Percentiles rank a stretch among this genome's conserved stretches.
Evolutionary conservation across 2,329 filamentous ascomycete genomes (phyloP).

Genomic region (Apiospora sp.): DNA sequence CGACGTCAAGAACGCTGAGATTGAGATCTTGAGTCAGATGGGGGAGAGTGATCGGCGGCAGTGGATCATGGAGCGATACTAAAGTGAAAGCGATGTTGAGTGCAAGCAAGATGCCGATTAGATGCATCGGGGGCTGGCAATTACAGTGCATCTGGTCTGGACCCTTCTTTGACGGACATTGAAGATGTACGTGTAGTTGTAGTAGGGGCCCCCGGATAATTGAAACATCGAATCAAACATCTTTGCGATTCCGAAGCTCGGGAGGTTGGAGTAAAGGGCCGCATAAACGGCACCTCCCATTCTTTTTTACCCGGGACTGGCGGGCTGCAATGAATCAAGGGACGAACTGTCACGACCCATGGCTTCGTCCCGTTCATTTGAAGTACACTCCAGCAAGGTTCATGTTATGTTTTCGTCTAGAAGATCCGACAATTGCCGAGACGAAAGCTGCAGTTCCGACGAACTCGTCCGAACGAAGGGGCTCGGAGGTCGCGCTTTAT

Average conservation of each 20-base stretch:
- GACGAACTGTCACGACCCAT: neutral
- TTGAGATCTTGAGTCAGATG: constrained; percentile 59
- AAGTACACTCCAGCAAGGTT: no score
- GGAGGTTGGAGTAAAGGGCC: neutral
- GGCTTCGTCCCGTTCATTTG: no score
- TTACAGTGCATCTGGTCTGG: neutral
- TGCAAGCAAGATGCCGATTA: neutral
- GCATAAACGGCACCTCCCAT: neutral
- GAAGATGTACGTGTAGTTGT: no score
- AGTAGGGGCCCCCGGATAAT: no score
- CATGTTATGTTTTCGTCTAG: neutral
- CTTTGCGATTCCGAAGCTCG: neutral
- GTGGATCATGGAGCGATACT: constrained; percentile 68
- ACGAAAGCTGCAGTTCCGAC: neutral
- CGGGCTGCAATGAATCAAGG: neutral
- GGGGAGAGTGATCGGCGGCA: constrained; percentile 52
- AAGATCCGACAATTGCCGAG: neutral
- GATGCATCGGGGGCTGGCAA: neutral
- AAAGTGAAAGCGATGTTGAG: constrained; percentile 61
- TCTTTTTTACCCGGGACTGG: neutral
- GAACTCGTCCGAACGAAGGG: neutral
- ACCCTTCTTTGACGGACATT: neutral
- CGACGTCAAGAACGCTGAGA: constrained; percentile 66
- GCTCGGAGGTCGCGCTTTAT: no score
- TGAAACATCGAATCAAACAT: neutral